Percentiles rank a stretch among this genome's conserved stretches.
phyloP scores from a whole-genome alignment of 2,329 filamentous ascomycete species.

The Paecilomyces variotii region DNA sequence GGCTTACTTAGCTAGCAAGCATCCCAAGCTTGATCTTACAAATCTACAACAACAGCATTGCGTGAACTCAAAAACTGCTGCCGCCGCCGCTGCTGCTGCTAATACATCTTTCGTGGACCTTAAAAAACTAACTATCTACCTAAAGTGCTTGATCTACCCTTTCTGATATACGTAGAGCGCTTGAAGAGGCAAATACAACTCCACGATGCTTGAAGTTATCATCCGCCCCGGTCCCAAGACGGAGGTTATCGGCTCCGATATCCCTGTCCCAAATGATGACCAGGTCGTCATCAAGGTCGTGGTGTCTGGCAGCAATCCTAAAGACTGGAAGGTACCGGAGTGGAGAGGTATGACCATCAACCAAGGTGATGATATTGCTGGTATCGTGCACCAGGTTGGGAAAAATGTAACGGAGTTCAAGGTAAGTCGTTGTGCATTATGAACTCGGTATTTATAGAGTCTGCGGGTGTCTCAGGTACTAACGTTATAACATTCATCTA shows the following conservation, averaged over 20 bases:
- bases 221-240: not conserved
- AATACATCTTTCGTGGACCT: not conserved
- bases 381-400: conserved; percentile 45
- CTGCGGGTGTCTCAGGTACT: not conserved
- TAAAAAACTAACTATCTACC: not conserved
- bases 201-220: not conserved
- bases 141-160: not conserved
- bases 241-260: conserved; percentile 10
- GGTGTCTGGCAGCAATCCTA: conserved; percentile 35
- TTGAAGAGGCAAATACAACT: not conserved
- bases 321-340: conserved; percentile 36
- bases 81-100: not conserved
- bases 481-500: conserved; percentile 40
- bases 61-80: not conserved
- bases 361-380: conserved; percentile 46
- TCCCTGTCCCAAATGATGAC: conserved; percentile 26
- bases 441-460: not conserved
- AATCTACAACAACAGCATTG: not conserved
- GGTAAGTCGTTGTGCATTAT: not conserved
- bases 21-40: not conserved
- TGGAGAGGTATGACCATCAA: conserved; percentile 23
- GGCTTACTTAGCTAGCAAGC: not conserved
- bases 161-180: not conserved
- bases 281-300: conserved; percentile 29
- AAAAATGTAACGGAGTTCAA: conserved; percentile 46